Percentiles rank a stretch among this genome's conserved stretches.
phyloP scores from a whole-genome alignment of 73 alveolate genomes.

The Tetrahymena malaccensis region DNA sequence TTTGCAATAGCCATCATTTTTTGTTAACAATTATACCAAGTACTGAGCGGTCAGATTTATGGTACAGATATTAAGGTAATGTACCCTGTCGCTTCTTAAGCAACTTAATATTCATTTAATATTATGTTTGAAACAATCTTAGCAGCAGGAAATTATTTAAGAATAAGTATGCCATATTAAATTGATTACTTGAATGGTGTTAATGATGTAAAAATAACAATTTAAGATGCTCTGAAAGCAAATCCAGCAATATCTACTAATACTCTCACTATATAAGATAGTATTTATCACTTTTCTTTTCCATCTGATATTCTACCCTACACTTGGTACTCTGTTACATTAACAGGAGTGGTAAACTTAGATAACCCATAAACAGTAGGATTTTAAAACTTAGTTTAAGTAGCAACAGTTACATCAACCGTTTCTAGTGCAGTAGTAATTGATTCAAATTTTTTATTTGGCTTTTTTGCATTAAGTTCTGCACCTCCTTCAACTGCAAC shows the following conservation, averaged over 20 bases:
- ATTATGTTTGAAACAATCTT: background rate
- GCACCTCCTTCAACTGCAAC: background rate
- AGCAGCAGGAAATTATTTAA: background rate
- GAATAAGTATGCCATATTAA: background rate
- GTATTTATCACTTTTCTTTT: background rate
- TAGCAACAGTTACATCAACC: background rate
- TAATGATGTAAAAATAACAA: background rate
- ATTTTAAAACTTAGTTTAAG: background rate
- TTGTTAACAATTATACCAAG: background rate
- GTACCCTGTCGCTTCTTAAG: background rate
- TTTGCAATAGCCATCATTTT: background rate
- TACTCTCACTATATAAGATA: background rate
- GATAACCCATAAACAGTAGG: background rate
- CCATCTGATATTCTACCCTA: background rate
- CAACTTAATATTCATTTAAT: background rate
- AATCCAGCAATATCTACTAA: background rate
- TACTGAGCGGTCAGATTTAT: background rate
- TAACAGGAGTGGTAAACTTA: background rate
- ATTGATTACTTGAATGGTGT: background rate
- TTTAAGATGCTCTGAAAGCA: background rate
- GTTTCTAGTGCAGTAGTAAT: background rate
- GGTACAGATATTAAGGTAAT: background rate
- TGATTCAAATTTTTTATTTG: background rate
- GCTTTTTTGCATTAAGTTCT: background rate
- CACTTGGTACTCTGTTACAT: background rate